Evolutionary conservation across 768 basidiomycete genomes (phyloP).

Genomic region (Xerocomus brunneocitrinus): DNA sequence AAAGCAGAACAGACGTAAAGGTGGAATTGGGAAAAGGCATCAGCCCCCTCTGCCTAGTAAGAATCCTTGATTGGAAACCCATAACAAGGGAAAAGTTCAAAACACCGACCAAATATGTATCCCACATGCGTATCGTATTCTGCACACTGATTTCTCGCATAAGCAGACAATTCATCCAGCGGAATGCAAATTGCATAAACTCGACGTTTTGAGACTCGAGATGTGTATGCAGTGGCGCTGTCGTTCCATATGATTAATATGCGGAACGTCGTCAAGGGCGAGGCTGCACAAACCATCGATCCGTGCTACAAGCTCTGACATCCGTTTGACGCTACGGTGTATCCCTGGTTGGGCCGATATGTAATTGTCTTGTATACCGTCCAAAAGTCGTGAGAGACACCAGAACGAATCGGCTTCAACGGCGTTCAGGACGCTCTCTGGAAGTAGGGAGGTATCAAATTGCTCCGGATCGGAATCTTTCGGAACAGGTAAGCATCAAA

Average conservation of each 20-base stretch:
- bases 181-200: slow-evolving; percentile 99
- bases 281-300: slow-evolving; percentile 67
- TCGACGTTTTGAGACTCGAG: slow-evolving; percentile 90
- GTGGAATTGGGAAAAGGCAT: slow-evolving; percentile 98
- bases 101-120: slow-evolving; percentile 86
- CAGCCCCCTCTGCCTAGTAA: slow-evolving; percentile 85
- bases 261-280: neutral
- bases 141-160: slow-evolving; percentile 98
- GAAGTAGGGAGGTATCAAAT: slow-evolving; percentile 77
- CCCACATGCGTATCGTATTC: slow-evolving; percentile 99
- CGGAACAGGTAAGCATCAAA: slow-evolving; percentile 2
- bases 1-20: slow-evolving; percentile 98
- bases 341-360: slow-evolving; percentile 97
- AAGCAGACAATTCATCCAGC: slow-evolving; percentile 99
- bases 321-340: slow-evolving; percentile 85
- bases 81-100: neutral
- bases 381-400: slow-evolving; percentile 92
- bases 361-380: slow-evolving; percentile 98
- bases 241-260: neutral
- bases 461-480: slow-evolving; percentile 87
- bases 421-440: slow-evolving; percentile 67
- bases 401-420: slow-evolving; percentile 98
- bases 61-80: neutral
- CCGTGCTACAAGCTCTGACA: slow-evolving; percentile 88
- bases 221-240: slow-evolving; percentile 84